Evolutionary conservation across 1,284 basidiomycete genomes (phyloP).

Genomic region (Ustilago bromivora): DNA sequence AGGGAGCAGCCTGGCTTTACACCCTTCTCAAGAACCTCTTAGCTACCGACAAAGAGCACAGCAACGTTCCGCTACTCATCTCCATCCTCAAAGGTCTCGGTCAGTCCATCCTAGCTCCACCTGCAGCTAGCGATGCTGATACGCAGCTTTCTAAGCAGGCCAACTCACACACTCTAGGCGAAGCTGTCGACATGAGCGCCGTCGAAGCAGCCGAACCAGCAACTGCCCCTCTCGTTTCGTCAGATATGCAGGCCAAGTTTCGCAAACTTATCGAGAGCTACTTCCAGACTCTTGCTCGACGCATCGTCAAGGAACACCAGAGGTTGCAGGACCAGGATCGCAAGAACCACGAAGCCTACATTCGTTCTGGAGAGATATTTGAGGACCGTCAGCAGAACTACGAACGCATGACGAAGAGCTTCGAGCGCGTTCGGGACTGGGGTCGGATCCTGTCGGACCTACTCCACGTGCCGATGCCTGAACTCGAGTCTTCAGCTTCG

Average conservation of each 20-base stretch:
- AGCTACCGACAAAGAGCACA: slow-evolving; percentile 85
- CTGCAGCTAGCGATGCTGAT: slow-evolving; percentile 8
- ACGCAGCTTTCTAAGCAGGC: slow-evolving; percentile 13
- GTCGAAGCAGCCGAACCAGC: slow-evolving; percentile 18
- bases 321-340: slow-evolving; percentile 95
- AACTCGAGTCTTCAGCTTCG: slow-evolving; percentile 79
- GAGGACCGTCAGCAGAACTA: slow-evolving; percentile 98
- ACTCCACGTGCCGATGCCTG: slow-evolving; percentile 82
- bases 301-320: slow-evolving; percentile 77
- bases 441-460: slow-evolving; percentile 80
- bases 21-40: slow-evolving; percentile 73
- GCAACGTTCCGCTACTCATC: slow-evolving; percentile 84
- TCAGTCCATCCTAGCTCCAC: slow-evolving; percentile 76
- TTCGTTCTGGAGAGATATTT: slow-evolving; percentile 97
- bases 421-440: slow-evolving; percentile 79
- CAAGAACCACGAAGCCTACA: slow-evolving; percentile 97
- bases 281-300: slow-evolving; percentile 90
- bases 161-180: slow-evolving; percentile 20
- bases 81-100: slow-evolving; percentile 87
- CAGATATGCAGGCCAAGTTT: slow-evolving; percentile 86
- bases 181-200: slow-evolving; percentile 25
- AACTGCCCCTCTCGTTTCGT: slow-evolving; percentile 75
- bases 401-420: slow-evolving; percentile 95
- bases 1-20: slow-evolving; percentile 75
- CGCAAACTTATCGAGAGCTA: slow-evolving; percentile 92